A percentile compares a stretch with the other conserved stretches of the same genome.
These are phyloP conservation scores for Penicillium palitans DNA, from an alignment of 2,329 filamentous ascomycete species.

Conservation along the genomic window DNA sequence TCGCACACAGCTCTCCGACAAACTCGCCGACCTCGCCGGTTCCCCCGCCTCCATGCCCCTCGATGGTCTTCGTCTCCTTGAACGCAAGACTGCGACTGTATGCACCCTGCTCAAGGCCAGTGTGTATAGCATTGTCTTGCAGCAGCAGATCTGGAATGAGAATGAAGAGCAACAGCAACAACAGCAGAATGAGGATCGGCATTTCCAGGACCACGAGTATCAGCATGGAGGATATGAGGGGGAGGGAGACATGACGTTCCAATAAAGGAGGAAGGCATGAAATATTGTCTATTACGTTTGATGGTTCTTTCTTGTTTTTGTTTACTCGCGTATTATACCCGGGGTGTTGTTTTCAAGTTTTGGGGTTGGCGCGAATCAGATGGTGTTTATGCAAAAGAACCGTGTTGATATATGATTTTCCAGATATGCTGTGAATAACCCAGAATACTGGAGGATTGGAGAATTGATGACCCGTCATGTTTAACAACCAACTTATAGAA, in stretches of 20 bases:
- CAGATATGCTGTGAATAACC: constrained; percentile 11
- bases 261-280: constrained; percentile 6
- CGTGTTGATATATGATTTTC: constrained; percentile 14
- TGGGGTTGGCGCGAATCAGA: not conserved
- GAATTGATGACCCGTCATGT: constrained; percentile 21
- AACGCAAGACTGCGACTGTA: constrained; percentile 91
- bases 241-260: constrained; percentile 31
- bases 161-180: constrained; percentile 38
- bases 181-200: constrained; percentile 25
- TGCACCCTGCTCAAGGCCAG: constrained; percentile 97
- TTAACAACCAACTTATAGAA: constrained; percentile 28
- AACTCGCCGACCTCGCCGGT: constrained; percentile 59
- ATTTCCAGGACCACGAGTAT: constrained; percentile 21
- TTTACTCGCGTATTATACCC: constrained; percentile 15
- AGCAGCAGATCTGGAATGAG: constrained; percentile 86
- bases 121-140: constrained; percentile 96
- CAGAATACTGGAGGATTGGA: constrained; percentile 12
- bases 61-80: constrained; percentile 80
- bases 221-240: constrained; percentile 18
- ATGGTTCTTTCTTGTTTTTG: constrained; percentile 1
- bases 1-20: constrained; percentile 33
- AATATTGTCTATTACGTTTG: constrained; percentile 9
- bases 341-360: constrained; percentile 6
- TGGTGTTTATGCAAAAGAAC: constrained; percentile 1
- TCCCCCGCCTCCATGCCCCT: constrained; percentile 69